Base-by-base conservation (phyloP, 768 basidiomycete species). In the Tricholoma hemisulphureum region DNA sequence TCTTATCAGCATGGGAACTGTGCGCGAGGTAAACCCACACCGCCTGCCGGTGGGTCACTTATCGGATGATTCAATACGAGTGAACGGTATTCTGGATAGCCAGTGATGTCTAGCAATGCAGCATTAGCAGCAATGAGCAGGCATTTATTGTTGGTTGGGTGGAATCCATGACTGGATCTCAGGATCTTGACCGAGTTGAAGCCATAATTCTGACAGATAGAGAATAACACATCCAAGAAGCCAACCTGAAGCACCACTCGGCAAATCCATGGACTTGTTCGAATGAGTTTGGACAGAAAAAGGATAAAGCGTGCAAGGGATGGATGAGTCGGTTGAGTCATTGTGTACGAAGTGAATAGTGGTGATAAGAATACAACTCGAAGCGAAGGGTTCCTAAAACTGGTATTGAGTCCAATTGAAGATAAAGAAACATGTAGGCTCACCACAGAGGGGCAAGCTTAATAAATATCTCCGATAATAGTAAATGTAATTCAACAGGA, bases 71-170 rank as follows among this genome's bases (percentile, higher is more conserved):
- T 45, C 1, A 51, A 55, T 3, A 63, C 56, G 35, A 58, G 28
- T 20, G 46, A 37, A 9, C 60, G 60, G n/a, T 14, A 28, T 55
- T 63, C 60, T n/a, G 43, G 52, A 11, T 63, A 63, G 1, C 55
- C 62, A 2, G 53, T 58, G n/a, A 61, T 51, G 14, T 63, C 62
- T 10, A 61, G 41, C 18, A 63, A 21, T 2, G 60, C 55, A 8
- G 60, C 60, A 29, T 63, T 63, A n/a, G 57, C 61, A 5, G 62
- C 62, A 37, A 63, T 58, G 41, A 63, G 29, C 26, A 55, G 18
- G 13, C 60, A 39, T 46, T 49, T 51, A 24, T 55, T 53, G 4
- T 52, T 50, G 41, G 39, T 24, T 9, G 52, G 14, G 20, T 28
- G 9, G 5, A 9, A 18, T 23, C 28, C 46, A 24, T 29, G 46